phyloP scores from a whole-genome alignment of 805 yeast species.

The Teunomyces cretensis region DNA sequence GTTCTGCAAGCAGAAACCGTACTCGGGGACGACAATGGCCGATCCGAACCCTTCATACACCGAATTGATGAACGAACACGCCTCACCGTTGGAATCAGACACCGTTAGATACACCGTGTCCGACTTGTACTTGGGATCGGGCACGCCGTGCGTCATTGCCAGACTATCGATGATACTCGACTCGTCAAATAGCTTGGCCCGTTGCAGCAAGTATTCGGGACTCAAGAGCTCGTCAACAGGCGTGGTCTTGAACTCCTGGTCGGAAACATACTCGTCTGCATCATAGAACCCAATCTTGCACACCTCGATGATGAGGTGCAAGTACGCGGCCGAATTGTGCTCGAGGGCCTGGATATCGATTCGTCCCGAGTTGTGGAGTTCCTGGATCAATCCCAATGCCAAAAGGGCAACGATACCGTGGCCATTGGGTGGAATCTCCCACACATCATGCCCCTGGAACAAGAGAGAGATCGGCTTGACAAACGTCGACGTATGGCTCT shows the following conservation, averaged over 20 bases:
- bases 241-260: conserved; percentile 45
- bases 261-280: conserved; percentile 71
- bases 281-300: conserved; percentile 72
- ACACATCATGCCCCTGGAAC: conserved; percentile 52
- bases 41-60: conserved; percentile 70
- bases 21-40: conserved; percentile 61
- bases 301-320: conserved; percentile 70
- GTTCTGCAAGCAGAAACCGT: conserved; percentile 72
- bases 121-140: conserved; percentile 56
- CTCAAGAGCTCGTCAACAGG: conserved; percentile 46
- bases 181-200: conserved; percentile 48
- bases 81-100: conserved; percentile 69
- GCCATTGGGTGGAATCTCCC: conserved; percentile 88
- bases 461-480: conserved; percentile 63
- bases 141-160: conserved; percentile 50
- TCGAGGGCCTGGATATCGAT: conserved; percentile 42
- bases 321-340: conserved; percentile 70
- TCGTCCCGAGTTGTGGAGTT: conserved; percentile 45
- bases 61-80: conserved; percentile 78
- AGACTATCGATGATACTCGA: conserved; percentile 41
- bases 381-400: conserved; percentile 64
- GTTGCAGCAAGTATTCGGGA: conserved; percentile 47
- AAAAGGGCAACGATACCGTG: conserved; percentile 76
- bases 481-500: conserved; percentile 55
- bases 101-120: conserved; percentile 74